Base-by-base conservation (phyloP, 2,329 filamentous ascomycete genomes). In the Chaetoscypha palmicola region DNA sequence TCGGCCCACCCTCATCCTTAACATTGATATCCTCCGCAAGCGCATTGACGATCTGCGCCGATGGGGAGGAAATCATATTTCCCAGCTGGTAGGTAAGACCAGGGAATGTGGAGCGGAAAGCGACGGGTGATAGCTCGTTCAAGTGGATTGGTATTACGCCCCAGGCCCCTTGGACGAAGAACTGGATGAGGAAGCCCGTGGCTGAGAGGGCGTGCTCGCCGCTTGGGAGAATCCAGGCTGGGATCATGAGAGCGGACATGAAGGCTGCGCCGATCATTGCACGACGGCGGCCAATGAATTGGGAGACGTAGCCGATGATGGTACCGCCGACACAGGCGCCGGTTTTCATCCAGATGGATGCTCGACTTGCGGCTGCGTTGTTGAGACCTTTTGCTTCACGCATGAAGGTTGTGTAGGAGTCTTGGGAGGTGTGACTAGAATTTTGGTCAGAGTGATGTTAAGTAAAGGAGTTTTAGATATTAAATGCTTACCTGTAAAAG, bases 181-280 rank as follows among this genome's bases (percentile, higher is more conserved):
- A 86, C 59, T 87, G 83, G 65, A 90, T 74, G 64, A 91, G 90
- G 65, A 91, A 94, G 2, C 85, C 86, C 0, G 83, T 78, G 0
- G 85, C 86, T 36, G 88, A 88, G 56, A 92, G 69, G 9, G 68
- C 66, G 77, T 67, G 55, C 66, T 71, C 7, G 65, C 65, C 38
- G 12, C 17, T 36, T 9, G 80, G 71, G 53, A 88, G 89, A 0
- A 79, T 84, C 66, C 94, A 94, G 0, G 88, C 86, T 59, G 91
- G 91, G 1, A 94, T 70, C 3, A 94, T 66, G 0, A 83, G 83
- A 30, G 84, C 86, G 24, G 86, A 86, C 21, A 57, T 45, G 20
- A 57, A 24, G 3, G 74, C 77, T 56, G 79, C 77, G 33, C 72
- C 64, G 24, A 86, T 75, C 57, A 86, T 86, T 53, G 73, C 77